A percentile compares a stretch with the other conserved stretches of the same genome.
phyloP scores from a whole-genome alignment of 2,329 filamentous ascomycete species.

The Monilinia vaccinii-corymbosi region DNA sequence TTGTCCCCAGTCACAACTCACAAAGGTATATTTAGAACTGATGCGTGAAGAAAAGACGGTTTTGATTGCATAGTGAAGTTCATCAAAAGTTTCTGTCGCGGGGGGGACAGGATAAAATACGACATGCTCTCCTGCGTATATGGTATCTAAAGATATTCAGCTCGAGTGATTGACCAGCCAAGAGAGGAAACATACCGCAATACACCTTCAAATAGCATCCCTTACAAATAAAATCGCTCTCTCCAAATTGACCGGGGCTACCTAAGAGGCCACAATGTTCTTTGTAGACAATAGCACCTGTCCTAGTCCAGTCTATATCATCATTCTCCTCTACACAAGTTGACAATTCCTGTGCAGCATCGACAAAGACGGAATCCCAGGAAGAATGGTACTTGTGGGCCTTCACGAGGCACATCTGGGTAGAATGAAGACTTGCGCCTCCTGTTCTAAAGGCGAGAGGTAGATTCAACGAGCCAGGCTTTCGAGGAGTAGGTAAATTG shows the following conservation, averaged over 20 bases:
- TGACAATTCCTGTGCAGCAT: constrained; percentile 76
- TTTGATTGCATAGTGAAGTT: not conserved
- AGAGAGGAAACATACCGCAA: not conserved
- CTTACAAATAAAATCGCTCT: not conserved
- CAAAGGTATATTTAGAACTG: not conserved
- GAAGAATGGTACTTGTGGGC: too few species aligned
- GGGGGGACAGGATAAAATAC: too few species aligned
- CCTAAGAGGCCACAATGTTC: not conserved
- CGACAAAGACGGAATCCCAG: constrained; percentile 54
- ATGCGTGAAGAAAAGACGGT: not conserved
- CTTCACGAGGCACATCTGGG: not conserved
- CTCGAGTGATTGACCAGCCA: too few species aligned
- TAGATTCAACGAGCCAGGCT: not conserved
- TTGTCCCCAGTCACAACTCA: not conserved
- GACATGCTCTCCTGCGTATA: not conserved
- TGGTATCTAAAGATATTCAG: not conserved
- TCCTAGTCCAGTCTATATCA: constrained; percentile 80
- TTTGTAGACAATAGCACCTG: constrained; percentile 47
- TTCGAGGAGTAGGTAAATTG: not conserved
- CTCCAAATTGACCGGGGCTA: not conserved
- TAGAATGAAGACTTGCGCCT: not conserved
- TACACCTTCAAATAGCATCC: not conserved
- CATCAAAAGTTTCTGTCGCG: not conserved
- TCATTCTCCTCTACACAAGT: constrained; percentile 71
- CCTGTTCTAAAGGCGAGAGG: not conserved